Conservation (phyloP, 2,329 filamentous ascomycete species). For the Hypoxylon sp. region DNA sequence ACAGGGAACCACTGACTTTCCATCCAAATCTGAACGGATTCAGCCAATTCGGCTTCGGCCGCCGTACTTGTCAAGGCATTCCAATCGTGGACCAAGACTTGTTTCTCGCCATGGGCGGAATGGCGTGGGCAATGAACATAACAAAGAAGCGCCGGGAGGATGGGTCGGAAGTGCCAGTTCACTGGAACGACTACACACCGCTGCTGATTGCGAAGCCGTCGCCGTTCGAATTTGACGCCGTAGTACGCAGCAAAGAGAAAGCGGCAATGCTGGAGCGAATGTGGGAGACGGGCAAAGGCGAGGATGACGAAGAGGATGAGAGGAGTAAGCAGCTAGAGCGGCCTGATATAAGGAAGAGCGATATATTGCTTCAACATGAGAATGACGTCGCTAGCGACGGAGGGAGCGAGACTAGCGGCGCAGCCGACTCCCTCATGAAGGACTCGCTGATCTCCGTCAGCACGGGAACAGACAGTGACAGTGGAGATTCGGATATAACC, state of each 20-base stretch:
- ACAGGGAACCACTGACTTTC: constrained; percentile 49
- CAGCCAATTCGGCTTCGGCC: constrained; percentile 61
- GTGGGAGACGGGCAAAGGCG: constrained; percentile 48
- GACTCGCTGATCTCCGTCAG: constrained; percentile 17
- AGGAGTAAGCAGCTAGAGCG: constrained; percentile 16
- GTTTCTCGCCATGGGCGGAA: constrained; percentile 50
- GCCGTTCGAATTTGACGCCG: constrained; percentile 50
- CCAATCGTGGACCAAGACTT: constrained; percentile 53
- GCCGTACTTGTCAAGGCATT: constrained; percentile 56
- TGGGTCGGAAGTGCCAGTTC: constrained; percentile 47
- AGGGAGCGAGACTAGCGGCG: constrained; percentile 31
- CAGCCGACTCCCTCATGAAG: constrained; percentile 8
- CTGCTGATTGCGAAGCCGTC: constrained; percentile 55
- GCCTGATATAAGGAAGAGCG: not conserved
- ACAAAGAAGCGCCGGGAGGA: constrained; percentile 41
- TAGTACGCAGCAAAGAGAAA: constrained; percentile 42
- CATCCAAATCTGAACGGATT: constrained; percentile 52
- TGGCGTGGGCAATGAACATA: constrained; percentile 49
- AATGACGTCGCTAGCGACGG: constrained; percentile 24
- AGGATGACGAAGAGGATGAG: constrained; percentile 44
- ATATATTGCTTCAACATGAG: constrained; percentile 1
- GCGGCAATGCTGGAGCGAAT: constrained; percentile 43
- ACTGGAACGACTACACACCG: constrained; percentile 55
- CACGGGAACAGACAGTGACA: constrained; percentile 27
- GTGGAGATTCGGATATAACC: constrained; percentile 2